Percentiles rank a stretch among this genome's conserved stretches.
These are phyloP conservation scores for Cutaneotrichosporon cutaneum DNA, from an alignment of 1,284 basidiomycete species.

Conservation along the genomic window DNA sequence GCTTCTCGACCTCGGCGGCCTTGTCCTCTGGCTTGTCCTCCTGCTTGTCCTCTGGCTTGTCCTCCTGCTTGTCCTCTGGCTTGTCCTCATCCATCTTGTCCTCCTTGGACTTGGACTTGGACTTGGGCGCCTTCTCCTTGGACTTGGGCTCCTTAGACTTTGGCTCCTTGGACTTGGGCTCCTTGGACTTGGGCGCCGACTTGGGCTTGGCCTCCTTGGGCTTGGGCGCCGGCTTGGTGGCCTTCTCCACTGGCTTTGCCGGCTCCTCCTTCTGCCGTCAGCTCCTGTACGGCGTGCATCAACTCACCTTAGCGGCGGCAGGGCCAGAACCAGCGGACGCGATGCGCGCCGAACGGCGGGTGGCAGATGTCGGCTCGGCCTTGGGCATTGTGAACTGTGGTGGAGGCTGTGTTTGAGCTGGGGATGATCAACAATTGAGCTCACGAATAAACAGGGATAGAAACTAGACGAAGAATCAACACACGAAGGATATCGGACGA, in stretches of 20 bases:
- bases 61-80: conserved; percentile 21
- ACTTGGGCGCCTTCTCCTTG: conserved; percentile 24
- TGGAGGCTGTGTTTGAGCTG: background rate
- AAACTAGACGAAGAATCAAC: background rate
- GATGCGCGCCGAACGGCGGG: conserved; percentile 26
- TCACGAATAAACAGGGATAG: background rate
- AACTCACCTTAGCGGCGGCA: conserved; percentile 18
- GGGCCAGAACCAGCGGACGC: conserved; percentile 37
- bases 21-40: conserved; percentile 31
- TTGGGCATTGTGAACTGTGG: conserved; percentile 27
- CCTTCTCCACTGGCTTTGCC: conserved; percentile 12
- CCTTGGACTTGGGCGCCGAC: conserved; percentile 1
- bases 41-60: conserved; percentile 16
- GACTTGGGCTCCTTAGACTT: conserved; percentile 19
- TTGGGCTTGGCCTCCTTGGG: conserved; percentile 12
- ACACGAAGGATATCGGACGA: background rate
- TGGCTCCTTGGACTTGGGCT: conserved; percentile 10
- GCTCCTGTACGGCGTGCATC: background rate
- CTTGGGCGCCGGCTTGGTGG: background rate
- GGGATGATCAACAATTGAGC: background rate
- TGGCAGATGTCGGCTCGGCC: conserved; percentile 21
- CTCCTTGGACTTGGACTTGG: conserved; percentile 10
- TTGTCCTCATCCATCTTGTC: conserved; percentile 16
- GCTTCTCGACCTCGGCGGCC: conserved; percentile 4
- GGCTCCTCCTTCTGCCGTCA: conserved; percentile 11